phyloP scores from a whole-genome alignment of 1,139 yeast species.

The Hemisphaericaspora xylofermentans region DNA sequence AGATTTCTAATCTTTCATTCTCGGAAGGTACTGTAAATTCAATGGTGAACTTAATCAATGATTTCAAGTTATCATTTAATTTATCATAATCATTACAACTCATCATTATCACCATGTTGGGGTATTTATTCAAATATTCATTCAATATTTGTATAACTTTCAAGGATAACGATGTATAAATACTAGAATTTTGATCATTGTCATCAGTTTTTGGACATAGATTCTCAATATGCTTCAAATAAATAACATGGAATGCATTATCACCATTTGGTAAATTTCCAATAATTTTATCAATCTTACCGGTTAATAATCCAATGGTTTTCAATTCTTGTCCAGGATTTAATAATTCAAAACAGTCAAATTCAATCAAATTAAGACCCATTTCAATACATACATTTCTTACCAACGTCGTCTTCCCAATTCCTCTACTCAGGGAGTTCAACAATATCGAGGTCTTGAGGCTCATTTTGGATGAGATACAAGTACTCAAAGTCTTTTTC shows the following conservation, averaged over 20 bases:
- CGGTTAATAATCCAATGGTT: constrained; percentile 74
- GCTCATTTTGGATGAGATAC: constrained; percentile 34
- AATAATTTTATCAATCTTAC: constrained; percentile 63
- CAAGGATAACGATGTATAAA: constrained; percentile 55
- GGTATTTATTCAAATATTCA: constrained; percentile 44
- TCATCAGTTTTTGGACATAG: constrained; percentile 67
- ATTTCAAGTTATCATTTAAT: constrained; percentile 64
- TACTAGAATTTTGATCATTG: constrained; percentile 57
- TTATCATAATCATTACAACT: constrained; percentile 74
- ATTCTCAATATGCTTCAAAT: constrained; percentile 72
- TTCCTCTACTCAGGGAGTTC: constrained; percentile 68
- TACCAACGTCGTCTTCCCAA: constrained; percentile 74
- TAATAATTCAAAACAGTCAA: constrained; percentile 67
- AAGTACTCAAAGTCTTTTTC: constrained; percentile 48
- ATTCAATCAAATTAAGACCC: constrained; percentile 67
- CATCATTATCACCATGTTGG: constrained; percentile 55
- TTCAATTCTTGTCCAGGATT: constrained; percentile 74
- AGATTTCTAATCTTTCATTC: constrained; percentile 63
- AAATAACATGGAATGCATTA: constrained; percentile 45
- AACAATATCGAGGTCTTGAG: constrained; percentile 65
- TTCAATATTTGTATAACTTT: constrained; percentile 60
- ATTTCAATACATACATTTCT: constrained; percentile 53
- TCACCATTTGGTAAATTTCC: constrained; percentile 19
- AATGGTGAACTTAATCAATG: constrained; percentile 74
- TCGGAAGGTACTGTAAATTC: constrained; percentile 79